Conservation (phyloP, 352 stramenopile genomes). For the Pythium biforme region DNA sequence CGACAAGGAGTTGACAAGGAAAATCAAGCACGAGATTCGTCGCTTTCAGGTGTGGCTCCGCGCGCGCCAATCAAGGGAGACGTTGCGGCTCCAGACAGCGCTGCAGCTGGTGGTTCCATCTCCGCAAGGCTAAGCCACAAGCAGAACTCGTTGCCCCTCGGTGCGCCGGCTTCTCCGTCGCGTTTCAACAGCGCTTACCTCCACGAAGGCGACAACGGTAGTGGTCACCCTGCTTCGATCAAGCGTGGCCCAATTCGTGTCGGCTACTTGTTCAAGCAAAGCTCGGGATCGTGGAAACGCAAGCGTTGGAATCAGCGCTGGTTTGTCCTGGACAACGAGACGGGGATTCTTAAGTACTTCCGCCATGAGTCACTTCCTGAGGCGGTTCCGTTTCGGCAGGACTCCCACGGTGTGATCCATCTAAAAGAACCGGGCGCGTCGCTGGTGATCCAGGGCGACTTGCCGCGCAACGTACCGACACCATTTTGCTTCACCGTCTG, state of each 20-base stretch:
- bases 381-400: conserved; percentile 46
- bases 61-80: background rate
- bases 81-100: background rate
- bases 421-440: conserved; percentile 50
- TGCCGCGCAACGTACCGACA: conserved; percentile 64
- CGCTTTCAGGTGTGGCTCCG: background rate
- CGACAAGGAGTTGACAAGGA: conserved; percentile 5
- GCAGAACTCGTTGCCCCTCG: background rate
- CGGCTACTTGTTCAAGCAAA: conserved; percentile 79
- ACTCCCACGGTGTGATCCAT: conserved; percentile 53
- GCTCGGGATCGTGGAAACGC: conserved; percentile 74
- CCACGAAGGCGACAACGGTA: background rate
- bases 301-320: conserved; percentile 81
- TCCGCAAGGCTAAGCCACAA: conserved; percentile 1
- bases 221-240: background rate
- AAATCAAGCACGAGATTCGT: conserved; percentile 16
- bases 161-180: background rate
- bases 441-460: conserved; percentile 69
- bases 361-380: conserved; percentile 61
- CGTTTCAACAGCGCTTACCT: background rate
- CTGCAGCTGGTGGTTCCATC: background rate
- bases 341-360: conserved; percentile 70
- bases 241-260: conserved; percentile 33
- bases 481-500: conserved; percentile 79
- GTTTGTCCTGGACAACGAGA: conserved; percentile 72